Conservation (phyloP, 805 yeast species). For the Candida rishiriensis region DNA sequence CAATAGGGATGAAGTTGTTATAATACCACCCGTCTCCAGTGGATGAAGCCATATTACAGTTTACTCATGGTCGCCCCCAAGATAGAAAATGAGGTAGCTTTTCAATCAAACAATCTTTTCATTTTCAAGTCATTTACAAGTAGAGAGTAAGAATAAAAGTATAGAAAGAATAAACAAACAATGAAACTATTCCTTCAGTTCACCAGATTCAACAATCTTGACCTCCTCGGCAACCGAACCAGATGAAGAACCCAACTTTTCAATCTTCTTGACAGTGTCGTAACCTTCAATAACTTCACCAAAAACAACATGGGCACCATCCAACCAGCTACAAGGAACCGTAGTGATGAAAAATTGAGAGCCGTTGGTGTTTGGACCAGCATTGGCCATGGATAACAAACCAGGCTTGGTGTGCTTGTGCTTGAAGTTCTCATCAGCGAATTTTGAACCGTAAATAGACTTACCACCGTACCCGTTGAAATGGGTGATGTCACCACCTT, state of each 20-base stretch:
- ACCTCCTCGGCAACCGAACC: conserved; percentile 46
- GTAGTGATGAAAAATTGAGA: conserved; percentile 97
- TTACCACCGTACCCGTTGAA: conserved; percentile 92
- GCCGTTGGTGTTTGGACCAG: conserved; percentile 98
- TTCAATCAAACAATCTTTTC: too few species aligned
- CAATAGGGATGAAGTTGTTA: conserved; percentile 20
- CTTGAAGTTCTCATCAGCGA: conserved; percentile 72
- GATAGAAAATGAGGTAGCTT: too few species aligned
- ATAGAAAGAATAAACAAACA: too few species aligned
- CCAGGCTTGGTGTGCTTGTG: conserved; percentile 74
- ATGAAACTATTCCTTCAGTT: conserved; percentile 31
- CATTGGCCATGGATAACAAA: conserved; percentile 93
- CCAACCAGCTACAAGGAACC: conserved; percentile 81
- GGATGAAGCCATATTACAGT: conserved; percentile 13
- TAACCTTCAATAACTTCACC: conserved; percentile 87
- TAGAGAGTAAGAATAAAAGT: neutral
- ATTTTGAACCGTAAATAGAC: conserved; percentile 75
- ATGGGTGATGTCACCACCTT: conserved; percentile 84
- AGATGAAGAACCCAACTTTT: conserved; percentile 49
- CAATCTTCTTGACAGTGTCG: conserved; percentile 83
- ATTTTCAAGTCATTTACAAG: too few species aligned
- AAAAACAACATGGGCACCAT: conserved; percentile 92
- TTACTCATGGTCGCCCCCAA: too few species aligned
- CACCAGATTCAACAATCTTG: conserved; percentile 54
- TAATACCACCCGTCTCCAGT: conserved; percentile 31